Base-by-base conservation (phyloP, 2,329 filamentous ascomycete species). In the Botrytis tulipae region DNA sequence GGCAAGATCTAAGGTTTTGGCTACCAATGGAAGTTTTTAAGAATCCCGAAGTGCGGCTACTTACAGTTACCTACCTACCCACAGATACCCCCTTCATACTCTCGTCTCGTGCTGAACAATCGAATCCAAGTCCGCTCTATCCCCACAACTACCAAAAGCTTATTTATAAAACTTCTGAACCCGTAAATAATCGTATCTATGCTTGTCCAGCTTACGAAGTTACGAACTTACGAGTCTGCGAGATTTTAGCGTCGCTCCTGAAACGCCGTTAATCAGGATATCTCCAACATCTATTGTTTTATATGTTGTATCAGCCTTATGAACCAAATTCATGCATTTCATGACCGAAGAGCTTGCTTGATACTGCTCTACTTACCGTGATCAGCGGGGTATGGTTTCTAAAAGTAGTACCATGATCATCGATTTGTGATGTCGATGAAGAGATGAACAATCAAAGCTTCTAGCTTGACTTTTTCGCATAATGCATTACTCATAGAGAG, bases 221-320 rank as follows among this genome's bases (percentile, higher is more conserved):
- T 35, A 35, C 35, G 35, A 35, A 35, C 5, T 35, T 35, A 35
- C 40, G 37, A 46, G 44, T 48, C 18, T 22, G 40, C 62, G 25
- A 72, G 35, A 35, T 48, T 16, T 66, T 71, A 22, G 32, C 48
- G 42, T 60, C 60, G 18, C 40, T 68, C 16, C 29, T 29, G 48
- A 44, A 35, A 35, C 48, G 29, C 40, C 37, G n/a, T 72, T 32
- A 14, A n/a, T 46, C 20, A 60, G 35, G 20, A 42, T 20, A 60
- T 73, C 44, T 73, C 59, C 57, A 57, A 70, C 71, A 70, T 14
- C 71, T 57, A 57, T 63, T 63, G 71, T 73, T 73, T 73, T 42
- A 46, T 22, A 63, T n/a, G 35, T 63, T 37, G 71, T 59, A 57
- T 73, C 71, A 73, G 57, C 66, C 71, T 73, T 63, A 70, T 59